Evolutionary conservation across 2,329 filamentous ascomycete genomes (phyloP).

Genomic region (Talaromyces sp.): DNA sequence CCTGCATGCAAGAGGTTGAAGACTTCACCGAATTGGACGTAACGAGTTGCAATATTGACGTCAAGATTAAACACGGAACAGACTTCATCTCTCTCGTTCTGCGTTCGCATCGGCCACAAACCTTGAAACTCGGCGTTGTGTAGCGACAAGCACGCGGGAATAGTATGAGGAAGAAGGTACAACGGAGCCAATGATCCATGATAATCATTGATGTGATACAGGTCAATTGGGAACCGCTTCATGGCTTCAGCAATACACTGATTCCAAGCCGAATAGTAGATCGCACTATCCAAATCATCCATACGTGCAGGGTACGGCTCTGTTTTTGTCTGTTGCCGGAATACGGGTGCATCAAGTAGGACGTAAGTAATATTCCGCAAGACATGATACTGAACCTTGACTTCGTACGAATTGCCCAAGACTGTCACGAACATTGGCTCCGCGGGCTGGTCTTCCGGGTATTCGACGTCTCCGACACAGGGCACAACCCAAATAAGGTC

Average conservation of each 20-base stretch:
- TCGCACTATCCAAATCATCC: constrained; percentile 66
- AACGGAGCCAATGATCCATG: constrained; percentile 62
- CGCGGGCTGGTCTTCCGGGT: constrained; percentile 57
- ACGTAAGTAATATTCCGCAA: constrained; percentile 66
- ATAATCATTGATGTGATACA: constrained; percentile 68
- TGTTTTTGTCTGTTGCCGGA: constrained; percentile 60
- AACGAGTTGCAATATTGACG: constrained; percentile 55
- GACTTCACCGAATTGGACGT: constrained; percentile 66
- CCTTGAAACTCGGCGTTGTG: constrained; percentile 70
- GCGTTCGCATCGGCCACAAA: constrained; percentile 64
- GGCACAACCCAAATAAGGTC: constrained; percentile 65
- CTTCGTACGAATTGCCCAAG: constrained; percentile 58
- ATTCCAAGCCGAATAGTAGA: constrained; percentile 70
- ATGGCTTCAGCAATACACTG: constrained; percentile 64
- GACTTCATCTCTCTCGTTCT: constrained; percentile 60
- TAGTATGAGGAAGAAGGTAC: constrained; percentile 60
- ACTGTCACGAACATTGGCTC: constrained; percentile 63
- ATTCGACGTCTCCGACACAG: constrained; percentile 62
- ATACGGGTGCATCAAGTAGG: constrained; percentile 64
- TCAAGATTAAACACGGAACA: constrained; percentile 63
- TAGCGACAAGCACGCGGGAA: constrained; percentile 62
- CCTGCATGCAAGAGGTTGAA: constrained; percentile 68
- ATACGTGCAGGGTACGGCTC: constrained; percentile 66
- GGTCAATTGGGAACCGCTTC: constrained; percentile 59
- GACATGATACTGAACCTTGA: constrained; percentile 62